Evolutionary conservation across 176 grass and related monocot genomes (phyloP).

Genomic region (Musa troglodytarum): DNA sequence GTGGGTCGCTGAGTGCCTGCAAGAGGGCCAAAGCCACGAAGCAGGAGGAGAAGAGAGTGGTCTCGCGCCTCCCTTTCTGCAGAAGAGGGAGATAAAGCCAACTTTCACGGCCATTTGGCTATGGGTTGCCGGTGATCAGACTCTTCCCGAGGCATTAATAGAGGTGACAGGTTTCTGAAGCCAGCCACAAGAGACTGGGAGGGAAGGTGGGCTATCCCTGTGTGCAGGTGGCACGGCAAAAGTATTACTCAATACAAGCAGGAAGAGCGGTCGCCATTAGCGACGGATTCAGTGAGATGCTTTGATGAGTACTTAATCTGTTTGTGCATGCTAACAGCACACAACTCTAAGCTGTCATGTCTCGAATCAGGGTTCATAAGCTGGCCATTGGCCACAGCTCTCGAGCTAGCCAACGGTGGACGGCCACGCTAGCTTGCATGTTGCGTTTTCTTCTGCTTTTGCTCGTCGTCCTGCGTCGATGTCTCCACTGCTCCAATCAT

Average conservation of each 20-base stretch:
- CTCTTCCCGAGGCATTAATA: constrained; percentile 5
- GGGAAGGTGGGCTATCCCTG: neutral
- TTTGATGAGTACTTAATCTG: neutral
- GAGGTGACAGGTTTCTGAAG: neutral
- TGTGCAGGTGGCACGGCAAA: neutral
- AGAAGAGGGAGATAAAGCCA: neutral
- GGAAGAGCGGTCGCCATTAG: neutral
- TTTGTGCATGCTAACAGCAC: no score
- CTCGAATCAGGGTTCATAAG: neutral
- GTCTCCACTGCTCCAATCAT: neutral
- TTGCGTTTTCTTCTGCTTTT: no score
- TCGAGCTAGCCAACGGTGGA: no score
- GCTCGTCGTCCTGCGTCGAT: no score
- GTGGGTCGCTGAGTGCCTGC: neutral
- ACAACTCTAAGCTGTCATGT: neutral
- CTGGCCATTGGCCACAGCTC: no score
- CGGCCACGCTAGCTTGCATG: no score
- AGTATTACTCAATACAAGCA: neutral
- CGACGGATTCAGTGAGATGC: neutral
- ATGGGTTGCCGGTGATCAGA: neutral
- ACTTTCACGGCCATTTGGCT: neutral
- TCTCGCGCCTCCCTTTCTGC: neutral
- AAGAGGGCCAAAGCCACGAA: neutral
- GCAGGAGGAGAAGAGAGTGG: neutral
- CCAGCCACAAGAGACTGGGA: neutral